Conservation (phyloP, 2,329 filamentous ascomycete genomes). For the Golovinomyces cichoracearum region DNA sequence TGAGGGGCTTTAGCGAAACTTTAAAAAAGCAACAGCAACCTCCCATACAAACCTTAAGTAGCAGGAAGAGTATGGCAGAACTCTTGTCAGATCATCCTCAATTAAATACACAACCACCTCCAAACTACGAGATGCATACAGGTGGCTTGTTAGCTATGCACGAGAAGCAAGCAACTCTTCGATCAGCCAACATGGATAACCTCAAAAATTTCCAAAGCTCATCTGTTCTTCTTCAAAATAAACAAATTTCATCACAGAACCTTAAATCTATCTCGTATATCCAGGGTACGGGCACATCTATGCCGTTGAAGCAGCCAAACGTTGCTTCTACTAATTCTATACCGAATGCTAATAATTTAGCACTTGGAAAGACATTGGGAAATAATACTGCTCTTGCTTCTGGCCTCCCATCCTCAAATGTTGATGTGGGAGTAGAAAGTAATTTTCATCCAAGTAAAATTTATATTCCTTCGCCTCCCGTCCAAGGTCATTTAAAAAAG, state of each 20-base stretch:
- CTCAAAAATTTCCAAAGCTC: slow-evolving; percentile 7
- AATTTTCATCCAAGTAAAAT: not conserved
- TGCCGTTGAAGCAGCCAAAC: slow-evolving; percentile 2
- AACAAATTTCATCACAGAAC: slow-evolving; percentile 4
- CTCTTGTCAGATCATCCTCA: slow-evolving; percentile 27
- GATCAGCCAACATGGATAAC: slow-evolving; percentile 11
- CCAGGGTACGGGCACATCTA: slow-evolving; percentile 8
- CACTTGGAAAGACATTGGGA: slow-evolving; percentile 4
- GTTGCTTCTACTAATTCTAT: not conserved
- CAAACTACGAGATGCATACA: slow-evolving; percentile 7
- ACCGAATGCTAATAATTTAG: slow-evolving; percentile 8
- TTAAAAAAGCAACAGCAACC: slow-evolving; percentile 3
- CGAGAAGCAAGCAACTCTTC: slow-evolving; percentile 8
- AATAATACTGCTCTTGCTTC: slow-evolving; percentile 4
- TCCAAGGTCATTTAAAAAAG: slow-evolving; percentile 2
- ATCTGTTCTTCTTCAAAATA: not conserved
- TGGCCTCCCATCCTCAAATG: not conserved
- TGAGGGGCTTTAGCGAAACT: slow-evolving; percentile 23
- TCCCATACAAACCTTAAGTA: slow-evolving; percentile 5
- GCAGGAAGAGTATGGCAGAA: slow-evolving; percentile 19
- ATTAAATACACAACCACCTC: slow-evolving; percentile 8
- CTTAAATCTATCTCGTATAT: slow-evolving; percentile 9
- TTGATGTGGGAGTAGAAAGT: too few relatives aligned
- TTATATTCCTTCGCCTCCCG: slow-evolving; percentile 3
- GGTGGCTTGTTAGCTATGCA: slow-evolving; percentile 13